A percentile compares a stretch with the other conserved stretches of the same genome.
phyloP scores from a whole-genome alignment of 768 basidiomycete genomes.

The Leccinum broughii region DNA sequence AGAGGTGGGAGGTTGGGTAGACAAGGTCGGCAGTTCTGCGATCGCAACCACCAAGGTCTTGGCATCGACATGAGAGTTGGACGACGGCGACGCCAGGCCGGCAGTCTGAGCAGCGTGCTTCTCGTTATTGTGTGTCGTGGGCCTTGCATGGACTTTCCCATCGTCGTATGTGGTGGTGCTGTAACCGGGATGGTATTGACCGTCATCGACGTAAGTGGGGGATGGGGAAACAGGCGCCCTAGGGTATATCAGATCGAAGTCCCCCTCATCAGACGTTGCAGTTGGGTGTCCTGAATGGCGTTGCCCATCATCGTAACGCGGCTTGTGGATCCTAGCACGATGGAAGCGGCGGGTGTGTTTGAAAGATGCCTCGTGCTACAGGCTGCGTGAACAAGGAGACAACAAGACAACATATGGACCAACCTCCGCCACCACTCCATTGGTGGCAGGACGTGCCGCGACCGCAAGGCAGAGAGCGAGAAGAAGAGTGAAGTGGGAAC shows the following conservation, averaged over 20 bases:
- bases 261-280: slow-evolving; percentile 8
- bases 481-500: slow-evolving; percentile 29
- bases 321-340: slow-evolving; percentile 9
- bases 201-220: slow-evolving; percentile 12
- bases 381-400: slow-evolving; percentile 4
- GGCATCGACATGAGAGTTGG: not conserved
- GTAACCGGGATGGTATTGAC: slow-evolving; percentile 12
- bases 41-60: not conserved
- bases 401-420: not conserved
- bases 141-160: slow-evolving; percentile 21
- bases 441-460: slow-evolving; percentile 14
- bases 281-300: slow-evolving; percentile 25
- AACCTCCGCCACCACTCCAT: slow-evolving; percentile 13
- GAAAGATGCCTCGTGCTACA: slow-evolving; percentile 9
- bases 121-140: slow-evolving; percentile 23
- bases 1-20: not conserved
- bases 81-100: not conserved
- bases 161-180: slow-evolving; percentile 6
- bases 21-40: not conserved
- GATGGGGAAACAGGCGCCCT: slow-evolving; percentile 1
- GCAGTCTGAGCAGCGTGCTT: slow-evolving; percentile 3
- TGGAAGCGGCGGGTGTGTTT: slow-evolving; percentile 18
- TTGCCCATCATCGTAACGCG: slow-evolving; percentile 22
- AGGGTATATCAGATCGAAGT: not conserved
- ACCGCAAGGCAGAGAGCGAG: slow-evolving; percentile 30